phyloP scores from a whole-genome alignment of 225 moss, liverwort and hornwort species.

The Bryoerythrophyllum caledonicum region DNA sequence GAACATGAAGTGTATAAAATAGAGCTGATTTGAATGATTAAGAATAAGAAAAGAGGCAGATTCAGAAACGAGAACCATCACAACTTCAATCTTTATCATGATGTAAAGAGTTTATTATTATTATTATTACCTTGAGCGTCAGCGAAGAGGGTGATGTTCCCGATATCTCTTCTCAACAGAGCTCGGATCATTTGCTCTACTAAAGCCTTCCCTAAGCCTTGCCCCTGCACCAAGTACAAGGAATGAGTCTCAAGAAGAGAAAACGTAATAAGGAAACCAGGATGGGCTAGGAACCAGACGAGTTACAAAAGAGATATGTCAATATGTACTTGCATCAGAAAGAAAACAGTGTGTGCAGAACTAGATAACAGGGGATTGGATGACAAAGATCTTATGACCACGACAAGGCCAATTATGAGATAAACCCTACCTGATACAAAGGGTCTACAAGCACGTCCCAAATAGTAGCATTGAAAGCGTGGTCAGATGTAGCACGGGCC shows the following conservation, averaged over 20 bases:
- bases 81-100: not conserved
- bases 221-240: constrained; percentile 53
- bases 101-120: not conserved
- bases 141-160: constrained; percentile 97
- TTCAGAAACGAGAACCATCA: not conserved
- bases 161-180: constrained; percentile 92
- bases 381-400: not conserved
- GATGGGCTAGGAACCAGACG: not conserved
- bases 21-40: not conserved
- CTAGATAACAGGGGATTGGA: not conserved
- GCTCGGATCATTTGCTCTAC: constrained; percentile 99
- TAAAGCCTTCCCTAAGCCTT: constrained; percentile 97
- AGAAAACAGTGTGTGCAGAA: not conserved
- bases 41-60: not conserved
- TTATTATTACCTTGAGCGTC: constrained; percentile 81
- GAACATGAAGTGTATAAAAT: too few relatives aligned
- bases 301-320: not conserved
- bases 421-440: constrained; percentile 78
- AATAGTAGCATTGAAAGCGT: constrained; percentile 98
- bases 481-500: constrained; percentile 99
- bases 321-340: not conserved
- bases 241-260: constrained; percentile 1
- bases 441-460: constrained; percentile 99
- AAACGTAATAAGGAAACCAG: not conserved
- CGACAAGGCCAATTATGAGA: not conserved